Percentiles rank a stretch among this genome's conserved stretches.
These are phyloP conservation scores for Aureobasidium namibiae DNA, from an alignment of 2,329 filamentous ascomycete genomes.

Conservation along the genomic window DNA sequence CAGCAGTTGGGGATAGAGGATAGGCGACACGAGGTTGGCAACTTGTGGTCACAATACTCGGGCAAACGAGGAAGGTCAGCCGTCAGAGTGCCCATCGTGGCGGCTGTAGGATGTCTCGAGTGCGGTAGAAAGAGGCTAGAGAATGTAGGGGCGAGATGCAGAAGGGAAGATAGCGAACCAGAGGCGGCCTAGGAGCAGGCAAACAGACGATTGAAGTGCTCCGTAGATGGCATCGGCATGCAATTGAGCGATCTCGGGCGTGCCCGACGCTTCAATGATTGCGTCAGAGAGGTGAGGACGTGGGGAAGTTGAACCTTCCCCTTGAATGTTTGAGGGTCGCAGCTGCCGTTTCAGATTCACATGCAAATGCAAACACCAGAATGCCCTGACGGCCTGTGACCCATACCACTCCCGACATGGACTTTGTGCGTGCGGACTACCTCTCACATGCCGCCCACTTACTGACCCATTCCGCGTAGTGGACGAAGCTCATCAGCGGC, in stretches of 20 bases:
- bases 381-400: background rate
- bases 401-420: constrained; percentile 6
- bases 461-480: constrained; percentile 32
- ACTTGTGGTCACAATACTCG: constrained; percentile 23
- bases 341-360: constrained; percentile 2
- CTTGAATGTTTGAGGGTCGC: background rate
- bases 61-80: constrained; percentile 19
- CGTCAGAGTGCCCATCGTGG: constrained; percentile 23
- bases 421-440: constrained; percentile 13
- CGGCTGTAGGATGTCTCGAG: background rate
- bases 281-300: background rate
- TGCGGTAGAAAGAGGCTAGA: background rate
- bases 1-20: constrained; percentile 24
- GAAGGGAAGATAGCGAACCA: background rate
- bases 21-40: constrained; percentile 24
- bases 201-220: no score
- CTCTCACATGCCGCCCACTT: background rate
- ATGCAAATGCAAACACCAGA: background rate
- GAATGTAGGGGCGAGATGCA: background rate
- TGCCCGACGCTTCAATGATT: background rate
- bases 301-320: background rate
- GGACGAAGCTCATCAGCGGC: constrained; percentile 55
- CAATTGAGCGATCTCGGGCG: background rate
- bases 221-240: background rate
- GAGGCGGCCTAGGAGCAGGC: no score